A percentile compares a stretch with the other conserved stretches of the same genome.
Conservation (phyloP, 192 early-diverging fungal species). For the Umbelopsis sp. region DNA sequence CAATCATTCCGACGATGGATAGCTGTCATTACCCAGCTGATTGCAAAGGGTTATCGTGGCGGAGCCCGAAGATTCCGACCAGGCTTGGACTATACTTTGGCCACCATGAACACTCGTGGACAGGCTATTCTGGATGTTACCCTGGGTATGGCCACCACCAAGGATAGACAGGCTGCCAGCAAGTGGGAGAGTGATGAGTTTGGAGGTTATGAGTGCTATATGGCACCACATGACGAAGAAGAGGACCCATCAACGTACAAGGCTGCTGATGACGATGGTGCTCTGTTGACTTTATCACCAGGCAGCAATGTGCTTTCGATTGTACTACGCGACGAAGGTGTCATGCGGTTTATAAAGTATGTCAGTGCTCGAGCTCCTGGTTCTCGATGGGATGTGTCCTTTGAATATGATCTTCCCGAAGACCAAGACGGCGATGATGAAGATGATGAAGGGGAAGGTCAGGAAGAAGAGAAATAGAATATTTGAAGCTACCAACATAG, state of each 20-base stretch:
- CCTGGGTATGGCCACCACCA: constrained; percentile 53
- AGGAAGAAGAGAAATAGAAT: not conserved
- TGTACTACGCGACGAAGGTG: constrained; percentile 73
- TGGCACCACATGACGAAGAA: constrained; percentile 66
- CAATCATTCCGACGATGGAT: constrained; percentile 67
- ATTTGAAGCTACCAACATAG: no score
- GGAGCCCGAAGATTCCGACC: constrained; percentile 74
- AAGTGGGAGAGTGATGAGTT: constrained; percentile 63
- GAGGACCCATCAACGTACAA: constrained; percentile 76
- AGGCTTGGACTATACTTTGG: constrained; percentile 83
- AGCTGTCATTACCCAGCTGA: constrained; percentile 54
- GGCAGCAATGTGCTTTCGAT: constrained; percentile 67
- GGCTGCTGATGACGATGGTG: constrained; percentile 62
- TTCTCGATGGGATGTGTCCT: constrained; percentile 80
- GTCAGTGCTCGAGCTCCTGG: constrained; percentile 73
- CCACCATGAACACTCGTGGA: constrained; percentile 54
- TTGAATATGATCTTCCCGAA: constrained; percentile 61
- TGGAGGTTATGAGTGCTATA: constrained; percentile 81
- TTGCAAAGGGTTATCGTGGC: constrained; percentile 46
- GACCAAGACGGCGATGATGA: constrained; percentile 34
- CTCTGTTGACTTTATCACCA: constrained; percentile 69
- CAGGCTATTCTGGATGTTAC: constrained; percentile 66
- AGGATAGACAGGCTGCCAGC: constrained; percentile 30
- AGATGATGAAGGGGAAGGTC: constrained; percentile 25
- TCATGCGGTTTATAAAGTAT: constrained; percentile 83